Conservation (phyloP, 2,329 filamentous ascomycete genomes). For the Pseudocercospora fijiensis region DNA sequence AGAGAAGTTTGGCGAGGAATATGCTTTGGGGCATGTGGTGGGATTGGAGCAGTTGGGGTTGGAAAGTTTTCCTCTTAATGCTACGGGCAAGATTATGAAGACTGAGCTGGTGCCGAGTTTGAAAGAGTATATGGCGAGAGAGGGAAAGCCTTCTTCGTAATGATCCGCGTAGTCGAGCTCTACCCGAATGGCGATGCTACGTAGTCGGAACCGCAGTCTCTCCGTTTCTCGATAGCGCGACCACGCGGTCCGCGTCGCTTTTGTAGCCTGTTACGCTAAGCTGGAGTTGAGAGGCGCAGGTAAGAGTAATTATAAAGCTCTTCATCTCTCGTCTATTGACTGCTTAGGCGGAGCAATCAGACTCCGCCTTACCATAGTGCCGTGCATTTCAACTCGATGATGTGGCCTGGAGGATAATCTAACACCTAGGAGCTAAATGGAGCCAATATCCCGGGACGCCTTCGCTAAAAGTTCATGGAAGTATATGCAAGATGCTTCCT, state of each 20-base stretch:
- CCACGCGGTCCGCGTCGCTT: too few relatives aligned
- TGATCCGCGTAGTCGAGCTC: too few relatives aligned
- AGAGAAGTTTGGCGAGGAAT: conserved; percentile 26
- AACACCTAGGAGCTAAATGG: neutral
- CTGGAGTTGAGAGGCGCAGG: too few relatives aligned
- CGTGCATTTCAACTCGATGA: neutral
- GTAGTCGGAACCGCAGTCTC: too few relatives aligned
- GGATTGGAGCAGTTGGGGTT: conserved; percentile 25
- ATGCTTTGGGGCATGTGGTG: conserved; percentile 23
- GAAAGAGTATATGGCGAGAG: neutral
- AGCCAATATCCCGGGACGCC: neutral
- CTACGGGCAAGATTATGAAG: conserved; percentile 32
- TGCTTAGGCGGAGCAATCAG: too few relatives aligned
- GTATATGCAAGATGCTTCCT: neutral
- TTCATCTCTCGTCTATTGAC: too few relatives aligned
- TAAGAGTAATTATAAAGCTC: too few relatives aligned
- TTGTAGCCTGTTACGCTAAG: too few relatives aligned
- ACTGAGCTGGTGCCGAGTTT: conserved; percentile 16
- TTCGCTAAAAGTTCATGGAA: neutral
- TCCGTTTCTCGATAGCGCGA: too few relatives aligned
- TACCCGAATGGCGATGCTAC: too few relatives aligned
- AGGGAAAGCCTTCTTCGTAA: neutral
- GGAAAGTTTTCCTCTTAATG: conserved; percentile 27
- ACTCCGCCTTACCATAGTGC: neutral
- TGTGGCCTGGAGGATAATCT: neutral